Percentiles rank a stretch among this genome's conserved stretches.
These are phyloP conservation scores for Ceratobasidium theobromae DNA, from an alignment of 1,284 basidiomycete genomes.

Conservation along the genomic window DNA sequence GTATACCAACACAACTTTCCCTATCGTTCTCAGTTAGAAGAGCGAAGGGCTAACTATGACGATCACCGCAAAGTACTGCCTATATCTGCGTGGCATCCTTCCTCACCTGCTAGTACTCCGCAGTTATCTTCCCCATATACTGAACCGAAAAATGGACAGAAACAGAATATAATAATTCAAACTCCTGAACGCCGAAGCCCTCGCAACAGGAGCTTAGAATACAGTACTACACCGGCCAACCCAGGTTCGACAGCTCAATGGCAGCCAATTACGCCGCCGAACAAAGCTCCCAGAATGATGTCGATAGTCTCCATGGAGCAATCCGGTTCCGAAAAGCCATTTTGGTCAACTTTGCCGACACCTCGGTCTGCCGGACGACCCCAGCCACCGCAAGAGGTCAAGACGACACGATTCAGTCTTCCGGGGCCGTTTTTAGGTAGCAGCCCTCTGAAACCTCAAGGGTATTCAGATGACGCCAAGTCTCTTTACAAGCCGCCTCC, in stretches of 20 bases:
- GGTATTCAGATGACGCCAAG: background rate
- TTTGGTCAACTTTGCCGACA: conserved; percentile 19
- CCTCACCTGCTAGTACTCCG: background rate
- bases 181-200: background rate
- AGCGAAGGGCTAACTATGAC: too few species aligned
- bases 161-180: background rate
- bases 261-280: background rate
- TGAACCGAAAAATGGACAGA: too few species aligned
- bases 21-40: too few species aligned
- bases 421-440: conserved; percentile 13
- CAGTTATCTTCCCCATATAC: too few species aligned
- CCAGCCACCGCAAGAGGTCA: background rate
- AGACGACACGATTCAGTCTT: conserved; percentile 2
- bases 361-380: background rate
- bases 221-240: background rate
- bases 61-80: background rate
- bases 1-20: too few species aligned
- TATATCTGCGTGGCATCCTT: background rate
- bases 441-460: background rate
- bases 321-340: conserved; percentile 7
- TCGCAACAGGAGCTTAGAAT: too few species aligned
- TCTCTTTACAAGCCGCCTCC: conserved; percentile 19
- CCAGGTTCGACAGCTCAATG: background rate
- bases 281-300: background rate
- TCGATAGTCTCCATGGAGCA: background rate